Conservation (phyloP, 129 eudicot genomes). For the Rutidosis leptorrhynchoides region DNA sequence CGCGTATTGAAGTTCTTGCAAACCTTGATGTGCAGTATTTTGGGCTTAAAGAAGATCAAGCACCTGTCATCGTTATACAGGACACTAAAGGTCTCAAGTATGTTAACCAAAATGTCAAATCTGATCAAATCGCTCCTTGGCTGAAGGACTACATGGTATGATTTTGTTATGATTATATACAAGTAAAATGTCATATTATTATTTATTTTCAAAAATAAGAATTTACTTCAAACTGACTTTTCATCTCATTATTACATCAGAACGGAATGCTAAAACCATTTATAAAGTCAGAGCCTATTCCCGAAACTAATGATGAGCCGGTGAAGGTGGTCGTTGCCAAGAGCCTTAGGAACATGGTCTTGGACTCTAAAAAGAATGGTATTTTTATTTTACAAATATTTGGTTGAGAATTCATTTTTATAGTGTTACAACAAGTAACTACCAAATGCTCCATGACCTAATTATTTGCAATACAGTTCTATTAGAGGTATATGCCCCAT, state of each 20-base stretch:
- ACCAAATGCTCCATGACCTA: neutral
- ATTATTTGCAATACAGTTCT: conserved; percentile 48
- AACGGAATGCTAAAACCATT: neutral
- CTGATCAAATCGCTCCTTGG: neutral
- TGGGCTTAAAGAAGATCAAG: conserved; percentile 36
- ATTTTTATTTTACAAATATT: neutral
- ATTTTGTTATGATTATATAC: no score
- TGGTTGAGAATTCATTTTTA: neutral
- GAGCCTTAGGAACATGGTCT: conserved; percentile 60
- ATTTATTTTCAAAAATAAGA: no score
- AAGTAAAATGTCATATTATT: no score
- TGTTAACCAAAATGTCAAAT: neutral
- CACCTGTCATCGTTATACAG: neutral
- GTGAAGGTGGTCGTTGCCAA: conserved; percentile 89
- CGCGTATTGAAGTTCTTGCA: neutral
- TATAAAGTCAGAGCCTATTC: conserved; percentile 31
- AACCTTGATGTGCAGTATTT: conserved; percentile 49
- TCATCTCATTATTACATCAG: neutral
- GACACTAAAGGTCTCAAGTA: neutral
- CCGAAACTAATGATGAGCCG: conserved; percentile 69
- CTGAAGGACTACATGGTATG: neutral
- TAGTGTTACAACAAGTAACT: neutral
- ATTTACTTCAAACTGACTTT: neutral
- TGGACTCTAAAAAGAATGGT: conserved; percentile 88
- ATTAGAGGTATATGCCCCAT: conserved; percentile 84